phyloP scores from a whole-genome alignment of 1,284 basidiomycete species.

The Apiotrichum porosum region DNA sequence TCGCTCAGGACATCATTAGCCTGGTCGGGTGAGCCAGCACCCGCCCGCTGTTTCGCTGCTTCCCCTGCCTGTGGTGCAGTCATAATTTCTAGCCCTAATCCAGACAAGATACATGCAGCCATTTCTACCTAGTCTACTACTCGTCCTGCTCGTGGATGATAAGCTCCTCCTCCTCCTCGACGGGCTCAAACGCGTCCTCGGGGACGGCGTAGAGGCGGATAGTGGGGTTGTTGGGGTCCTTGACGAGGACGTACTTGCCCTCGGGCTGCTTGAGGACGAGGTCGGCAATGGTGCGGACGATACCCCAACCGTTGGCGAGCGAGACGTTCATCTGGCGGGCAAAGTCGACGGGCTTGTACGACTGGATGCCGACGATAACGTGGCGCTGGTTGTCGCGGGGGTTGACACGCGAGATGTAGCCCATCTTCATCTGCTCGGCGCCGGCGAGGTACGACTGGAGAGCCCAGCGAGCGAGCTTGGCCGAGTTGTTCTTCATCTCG shows the following conservation, averaged over 20 bases:
- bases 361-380: conserved; percentile 90
- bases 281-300: conserved; percentile 89
- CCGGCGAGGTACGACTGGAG: conserved; percentile 94
- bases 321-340: conserved; percentile 94
- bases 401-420: conserved; percentile 85
- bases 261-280: conserved; percentile 91
- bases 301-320: conserved; percentile 95
- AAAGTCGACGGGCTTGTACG: conserved; percentile 90
- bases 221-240: conserved; percentile 93
- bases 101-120: conserved; percentile 10
- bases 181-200: conserved; percentile 73
- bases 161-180: conserved; percentile 71
- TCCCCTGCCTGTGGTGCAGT: too few relatives aligned
- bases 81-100: too few relatives aligned
- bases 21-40: too few relatives aligned
- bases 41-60: too few relatives aligned
- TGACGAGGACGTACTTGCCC: conserved; percentile 91
- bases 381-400: conserved; percentile 93
- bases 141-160: conserved; percentile 25
- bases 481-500: conserved; percentile 99
- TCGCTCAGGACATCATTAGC: too few relatives aligned
- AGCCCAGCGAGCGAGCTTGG: conserved; percentile 96
- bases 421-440: conserved; percentile 96
- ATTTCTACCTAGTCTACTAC: conserved; percentile 12
- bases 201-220: conserved; percentile 92